Evolutionary conservation across 306 rosid genomes (phyloP).

Genomic region (Purshia tridentata): DNA sequence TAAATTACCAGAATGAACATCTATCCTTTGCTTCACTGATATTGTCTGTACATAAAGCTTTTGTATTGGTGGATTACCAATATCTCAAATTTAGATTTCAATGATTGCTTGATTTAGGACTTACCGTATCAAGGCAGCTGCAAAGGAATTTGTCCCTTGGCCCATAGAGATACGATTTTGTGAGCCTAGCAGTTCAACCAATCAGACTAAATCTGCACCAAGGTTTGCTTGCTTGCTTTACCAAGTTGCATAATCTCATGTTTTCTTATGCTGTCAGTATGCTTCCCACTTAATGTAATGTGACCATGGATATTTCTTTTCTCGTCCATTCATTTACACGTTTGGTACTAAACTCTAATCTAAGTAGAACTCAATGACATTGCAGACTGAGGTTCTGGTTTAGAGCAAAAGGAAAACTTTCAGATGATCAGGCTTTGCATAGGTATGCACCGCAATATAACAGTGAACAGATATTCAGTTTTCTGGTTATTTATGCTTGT

Average conservation of each 20-base stretch:
- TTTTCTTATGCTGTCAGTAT: conserved; percentile 14
- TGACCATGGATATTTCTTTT: not conserved
- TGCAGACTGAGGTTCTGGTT: conserved; percentile 90
- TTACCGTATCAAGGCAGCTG: conserved; percentile 85
- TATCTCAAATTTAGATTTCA: not conserved
- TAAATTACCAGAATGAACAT: not conserved
- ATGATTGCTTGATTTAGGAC: conserved; percentile 56
- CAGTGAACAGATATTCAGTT: conserved; percentile 12
- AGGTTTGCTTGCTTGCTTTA: conserved; percentile 52
- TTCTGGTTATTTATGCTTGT: conserved; percentile 18
- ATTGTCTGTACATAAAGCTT: not conserved
- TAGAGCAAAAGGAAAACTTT: conserved; percentile 81
- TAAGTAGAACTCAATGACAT: conserved; percentile 26
- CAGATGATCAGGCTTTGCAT: conserved; percentile 97
- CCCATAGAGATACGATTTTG: conserved; percentile 95
- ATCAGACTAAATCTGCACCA: conserved; percentile 83
- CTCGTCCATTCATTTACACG: not conserved
- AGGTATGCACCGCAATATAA: conserved; percentile 46
- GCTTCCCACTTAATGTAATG: conserved; percentile 4
- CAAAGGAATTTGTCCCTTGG: conserved; percentile 70
- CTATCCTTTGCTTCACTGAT: not conserved
- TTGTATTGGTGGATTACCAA: not conserved
- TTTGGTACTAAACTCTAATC: conserved; percentile 14
- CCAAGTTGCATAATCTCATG: conserved; percentile 21
- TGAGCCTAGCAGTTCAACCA: conserved; percentile 71